Percentiles rank a stretch among this genome's conserved stretches.
phyloP scores from a whole-genome alignment of 1,139 yeast genomes.

The Suhomyces bolitotheri region DNA sequence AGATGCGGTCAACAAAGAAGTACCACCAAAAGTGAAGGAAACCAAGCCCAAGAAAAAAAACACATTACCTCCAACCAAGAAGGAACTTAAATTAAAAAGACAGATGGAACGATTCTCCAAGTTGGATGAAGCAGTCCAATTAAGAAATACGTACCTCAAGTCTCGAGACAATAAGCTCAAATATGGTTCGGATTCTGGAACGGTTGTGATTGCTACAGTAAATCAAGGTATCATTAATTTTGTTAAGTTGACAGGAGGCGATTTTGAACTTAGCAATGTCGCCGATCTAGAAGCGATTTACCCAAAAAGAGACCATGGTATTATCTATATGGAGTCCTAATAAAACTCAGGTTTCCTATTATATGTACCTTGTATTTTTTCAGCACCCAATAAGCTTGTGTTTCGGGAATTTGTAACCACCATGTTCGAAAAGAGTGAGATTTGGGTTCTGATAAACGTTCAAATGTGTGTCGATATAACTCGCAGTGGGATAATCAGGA shows the following conservation, averaged over 20 bases:
- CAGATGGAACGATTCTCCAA: constrained; percentile 29
- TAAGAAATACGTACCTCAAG: constrained; percentile 28
- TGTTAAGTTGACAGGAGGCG: constrained; percentile 57
- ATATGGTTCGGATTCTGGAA: constrained; percentile 46
- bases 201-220: constrained; percentile 61
- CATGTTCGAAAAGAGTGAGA: constrained; percentile 24
- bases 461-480: constrained; percentile 25
- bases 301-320: constrained; percentile 21
- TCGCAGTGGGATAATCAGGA: constrained; percentile 25
- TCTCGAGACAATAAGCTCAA: constrained; percentile 31
- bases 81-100: constrained; percentile 22
- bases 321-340: constrained; percentile 13
- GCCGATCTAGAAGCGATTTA: constrained; percentile 18
- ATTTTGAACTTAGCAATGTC: constrained; percentile 47
- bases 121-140: constrained; percentile 26
- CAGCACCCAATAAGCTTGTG: constrained; percentile 16
- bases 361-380: neutral
- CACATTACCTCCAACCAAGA: constrained; percentile 17
- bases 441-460: constrained; percentile 26
- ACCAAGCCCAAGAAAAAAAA: constrained; percentile 12
- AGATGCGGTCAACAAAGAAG: constrained; percentile 18
- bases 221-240: constrained; percentile 76
- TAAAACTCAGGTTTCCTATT: neutral
- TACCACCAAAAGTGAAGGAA: constrained; percentile 1
- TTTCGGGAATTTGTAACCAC: constrained; percentile 28